Evolutionary conservation across 352 stramenopile genomes (phyloP).

Genomic region (Globisporangium camurandrum): DNA sequence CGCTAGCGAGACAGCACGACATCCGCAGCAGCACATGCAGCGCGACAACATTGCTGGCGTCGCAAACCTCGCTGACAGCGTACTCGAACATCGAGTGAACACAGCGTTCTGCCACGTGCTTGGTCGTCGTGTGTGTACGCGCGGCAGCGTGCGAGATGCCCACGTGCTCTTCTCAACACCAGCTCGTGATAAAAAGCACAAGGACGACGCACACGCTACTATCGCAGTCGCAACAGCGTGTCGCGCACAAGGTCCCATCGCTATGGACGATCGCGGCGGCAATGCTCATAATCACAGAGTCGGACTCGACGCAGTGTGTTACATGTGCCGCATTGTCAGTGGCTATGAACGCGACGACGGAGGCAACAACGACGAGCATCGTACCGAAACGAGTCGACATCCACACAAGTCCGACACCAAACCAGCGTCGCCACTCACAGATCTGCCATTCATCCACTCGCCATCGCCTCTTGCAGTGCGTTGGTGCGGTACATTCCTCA

Average conservation of each 20-base stretch:
- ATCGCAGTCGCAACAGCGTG: not conserved
- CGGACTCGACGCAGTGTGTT: slow-evolving; percentile 2
- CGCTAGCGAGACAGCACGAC: not conserved
- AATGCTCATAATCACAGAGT: not conserved
- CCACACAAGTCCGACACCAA: not conserved
- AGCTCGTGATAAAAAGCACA: not conserved
- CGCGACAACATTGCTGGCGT: not conserved
- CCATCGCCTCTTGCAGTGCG: slow-evolving; percentile 6
- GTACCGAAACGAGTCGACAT: no score
- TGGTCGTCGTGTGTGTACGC: slow-evolving; percentile 7
- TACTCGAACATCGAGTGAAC: slow-evolving; percentile 15
- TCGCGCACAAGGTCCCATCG: not conserved
- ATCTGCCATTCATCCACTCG: slow-evolving; percentile 12
- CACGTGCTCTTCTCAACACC: slow-evolving; percentile 5
- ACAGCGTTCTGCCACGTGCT: slow-evolving; percentile 14
- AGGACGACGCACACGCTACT: not conserved
- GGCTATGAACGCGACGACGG: not conserved
- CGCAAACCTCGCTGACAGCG: not conserved
- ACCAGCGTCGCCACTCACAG: not conserved
- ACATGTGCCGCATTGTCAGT: not conserved
- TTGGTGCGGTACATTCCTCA: slow-evolving; percentile 21
- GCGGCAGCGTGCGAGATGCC: not conserved
- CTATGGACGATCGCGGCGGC: not conserved
- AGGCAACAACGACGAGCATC: no score
- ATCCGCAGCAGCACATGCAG: not conserved